Evolutionary conservation across 495 filamentous ascomycete genomes (phyloP), one percentile per base, ranked within the genome.

Genomic region (Aspergillus sclerotioniger): DNA sequence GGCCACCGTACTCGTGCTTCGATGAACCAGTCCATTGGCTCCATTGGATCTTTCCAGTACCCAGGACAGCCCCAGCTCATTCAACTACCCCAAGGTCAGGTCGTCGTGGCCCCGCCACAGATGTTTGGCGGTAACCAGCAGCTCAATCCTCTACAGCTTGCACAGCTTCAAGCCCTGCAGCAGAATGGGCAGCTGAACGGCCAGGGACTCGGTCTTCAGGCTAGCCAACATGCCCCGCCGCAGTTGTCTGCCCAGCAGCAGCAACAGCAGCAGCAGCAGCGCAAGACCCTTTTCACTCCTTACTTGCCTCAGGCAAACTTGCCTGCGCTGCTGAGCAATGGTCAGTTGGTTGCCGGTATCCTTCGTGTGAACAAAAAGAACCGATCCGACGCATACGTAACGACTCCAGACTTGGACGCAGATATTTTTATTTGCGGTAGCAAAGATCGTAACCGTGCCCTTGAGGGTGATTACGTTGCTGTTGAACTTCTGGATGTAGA

Each of bases 281-380:
- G 95, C 62, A 98, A 98, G 80, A 98, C 94, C 5, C 82, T 98
- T 3, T 98, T 98, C 78, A 98, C 94, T 64, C 94, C 95, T 58
- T 98, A 98, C 65, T 82, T 98, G 37, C 95, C 94, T 6, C 94
- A 98, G 70, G 95, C 95, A 20, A 96, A 89, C 45, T 79, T 98
- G 16, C 94, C 94, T 43, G 94, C 92, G 28, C 81, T 98, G 31
- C 82, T 98, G 54, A 84, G 85, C 63, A 91, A 98, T 62, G 94
- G 93, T 13, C 91, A 96, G 68, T 85, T 98, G 46, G 94, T 98
- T 37, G 90, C 94, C 49, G 94, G 94, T 79, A 91, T 97, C 64
- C 87, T 98, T 41, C 89, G 94, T 45, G 94, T 98, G 54, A 98
- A 98, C 81, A 98, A 98, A 80, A 98, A 98, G 81, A 98, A 98